phyloP scores from a whole-genome alignment of 2,329 filamentous ascomycete genomes.

The Botryotinia calthae region DNA sequence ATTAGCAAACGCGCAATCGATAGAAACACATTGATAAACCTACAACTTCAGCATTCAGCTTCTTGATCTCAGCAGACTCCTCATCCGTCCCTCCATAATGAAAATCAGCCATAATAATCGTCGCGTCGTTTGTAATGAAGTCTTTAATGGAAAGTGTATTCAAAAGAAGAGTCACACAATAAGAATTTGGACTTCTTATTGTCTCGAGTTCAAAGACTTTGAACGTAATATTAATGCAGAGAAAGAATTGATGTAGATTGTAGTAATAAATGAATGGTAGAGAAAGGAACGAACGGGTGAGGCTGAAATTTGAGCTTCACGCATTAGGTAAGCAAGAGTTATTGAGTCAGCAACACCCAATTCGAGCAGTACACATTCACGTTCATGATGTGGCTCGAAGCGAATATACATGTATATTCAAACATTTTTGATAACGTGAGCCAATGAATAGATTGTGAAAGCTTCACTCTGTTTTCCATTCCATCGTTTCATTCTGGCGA shows the following conservation, averaged over 20 bases:
- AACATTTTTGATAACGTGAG: neutral
- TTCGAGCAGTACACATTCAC: neutral
- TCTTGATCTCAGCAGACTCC: conserved; percentile 78
- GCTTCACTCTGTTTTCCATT: neutral
- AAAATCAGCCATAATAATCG: conserved; percentile 64
- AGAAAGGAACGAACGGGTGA: neutral
- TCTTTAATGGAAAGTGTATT: neutral
- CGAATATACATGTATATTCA: neutral
- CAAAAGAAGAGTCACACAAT: neutral
- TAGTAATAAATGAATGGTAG: neutral
- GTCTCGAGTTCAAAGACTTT: neutral
- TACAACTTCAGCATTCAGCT: conserved; percentile 76
- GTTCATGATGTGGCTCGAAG: neutral
- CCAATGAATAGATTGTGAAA: neutral
- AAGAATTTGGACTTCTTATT: neutral
- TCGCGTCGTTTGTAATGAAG: conserved; percentile 12
- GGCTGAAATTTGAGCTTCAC: conserved; percentile 12
- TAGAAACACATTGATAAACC: conserved; percentile 39
- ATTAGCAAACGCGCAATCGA: conserved; percentile 23
- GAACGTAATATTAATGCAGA: conserved; percentile 3
- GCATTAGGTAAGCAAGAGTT: neutral
- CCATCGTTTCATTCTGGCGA: neutral
- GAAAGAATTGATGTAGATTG: conserved; percentile 10
- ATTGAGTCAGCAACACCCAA: conserved; percentile 1
- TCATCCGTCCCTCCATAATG: conserved; percentile 73